Percentiles rank a stretch among this genome's conserved stretches.
phyloP scores from a whole-genome alignment of 768 basidiomycete species.

The Russula brevipes region DNA sequence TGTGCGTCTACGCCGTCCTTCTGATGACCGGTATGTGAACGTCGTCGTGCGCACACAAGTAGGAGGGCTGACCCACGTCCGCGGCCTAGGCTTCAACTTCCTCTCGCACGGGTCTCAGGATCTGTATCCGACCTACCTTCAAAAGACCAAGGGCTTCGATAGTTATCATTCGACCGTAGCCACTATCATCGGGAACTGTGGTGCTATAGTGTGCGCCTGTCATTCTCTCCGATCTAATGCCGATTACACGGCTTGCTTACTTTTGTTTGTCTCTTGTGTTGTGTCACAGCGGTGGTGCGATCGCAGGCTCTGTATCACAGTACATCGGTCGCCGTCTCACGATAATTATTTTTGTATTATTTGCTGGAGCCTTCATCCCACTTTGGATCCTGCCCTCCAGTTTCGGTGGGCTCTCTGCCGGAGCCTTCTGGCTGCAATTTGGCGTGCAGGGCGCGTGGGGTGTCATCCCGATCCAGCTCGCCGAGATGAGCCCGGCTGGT shows the following conservation, averaged over 20 bases:
- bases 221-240: background rate
- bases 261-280: background rate
- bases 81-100: slow-evolving; percentile 43
- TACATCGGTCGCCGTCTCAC: slow-evolving; percentile 44
- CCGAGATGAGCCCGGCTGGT: slow-evolving; percentile 44
- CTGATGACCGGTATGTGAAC: slow-evolving; percentile 56
- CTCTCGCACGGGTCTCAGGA: slow-evolving; percentile 48
- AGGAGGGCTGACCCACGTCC: slow-evolving; percentile 5
- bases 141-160: slow-evolving; percentile 34
- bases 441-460: slow-evolving; percentile 41
- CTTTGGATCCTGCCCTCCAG: slow-evolving; percentile 44
- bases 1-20: slow-evolving; percentile 82
- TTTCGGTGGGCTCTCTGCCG: slow-evolving; percentile 41
- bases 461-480: slow-evolving; percentile 41
- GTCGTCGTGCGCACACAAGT: background rate
- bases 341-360: slow-evolving; percentile 35
- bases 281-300: slow-evolving; percentile 32
- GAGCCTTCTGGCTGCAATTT: slow-evolving; percentile 45
- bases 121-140: slow-evolving; percentile 40
- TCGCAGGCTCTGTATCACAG: slow-evolving; percentile 39
- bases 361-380: slow-evolving; percentile 34
- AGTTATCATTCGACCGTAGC: slow-evolving; percentile 36
- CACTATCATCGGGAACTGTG: slow-evolving; percentile 42
- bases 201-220: slow-evolving; percentile 29
- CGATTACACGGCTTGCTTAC: slow-evolving; percentile 16